Conservation (phyloP, 768 basidiomycete genomes). For the Dioszegia hungarica region DNA sequence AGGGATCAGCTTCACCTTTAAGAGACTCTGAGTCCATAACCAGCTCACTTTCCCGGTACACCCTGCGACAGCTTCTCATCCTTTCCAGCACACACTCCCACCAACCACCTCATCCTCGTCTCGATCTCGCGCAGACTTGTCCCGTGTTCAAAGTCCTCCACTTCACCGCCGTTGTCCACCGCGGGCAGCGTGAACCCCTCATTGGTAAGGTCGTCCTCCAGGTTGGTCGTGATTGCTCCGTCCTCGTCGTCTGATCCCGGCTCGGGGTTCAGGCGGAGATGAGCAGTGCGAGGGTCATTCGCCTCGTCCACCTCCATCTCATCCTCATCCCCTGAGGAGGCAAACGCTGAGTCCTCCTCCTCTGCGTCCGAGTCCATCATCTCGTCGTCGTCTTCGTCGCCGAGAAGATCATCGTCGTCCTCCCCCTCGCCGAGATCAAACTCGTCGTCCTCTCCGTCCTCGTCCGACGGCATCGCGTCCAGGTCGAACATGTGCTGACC, state of each 20-base stretch:
- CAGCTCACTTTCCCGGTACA: slow-evolving; percentile 45
- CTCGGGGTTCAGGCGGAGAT: slow-evolving; percentile 34
- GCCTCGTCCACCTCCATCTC: slow-evolving; percentile 38
- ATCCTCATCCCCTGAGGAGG: slow-evolving; percentile 39
- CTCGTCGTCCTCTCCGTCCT: slow-evolving; percentile 20
- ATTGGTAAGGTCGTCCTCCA: slow-evolving; percentile 43
- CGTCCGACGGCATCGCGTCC: slow-evolving; percentile 1
- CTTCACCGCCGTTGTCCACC: slow-evolving; percentile 40
- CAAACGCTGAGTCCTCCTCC: slow-evolving; percentile 38
- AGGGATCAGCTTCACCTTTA: slow-evolving; percentile 1
- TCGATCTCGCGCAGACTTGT: slow-evolving; percentile 47
- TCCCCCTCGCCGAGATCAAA: slow-evolving; percentile 1
- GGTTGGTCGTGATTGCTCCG: slow-evolving; percentile 42
- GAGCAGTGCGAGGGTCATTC: slow-evolving; percentile 26
- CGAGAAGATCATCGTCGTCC: slow-evolving; percentile 36
- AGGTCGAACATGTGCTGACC: slow-evolving; percentile 12
- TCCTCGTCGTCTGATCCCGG: slow-evolving; percentile 35
- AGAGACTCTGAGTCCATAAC: too few species aligned
- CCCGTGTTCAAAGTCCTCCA: slow-evolving; percentile 45
- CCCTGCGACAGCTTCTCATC: slow-evolving; percentile 45
- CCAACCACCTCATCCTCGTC: slow-evolving; percentile 48
- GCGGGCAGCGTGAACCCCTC: slow-evolving; percentile 45
- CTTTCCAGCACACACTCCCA: slow-evolving; percentile 43
- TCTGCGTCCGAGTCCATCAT: slow-evolving; percentile 28
- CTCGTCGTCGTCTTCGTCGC: slow-evolving; percentile 32